A percentile compares a stretch with the other conserved stretches of the same genome.
Conservation (phyloP, 768 basidiomycete species). For the Boletellus ananiceps region DNA sequence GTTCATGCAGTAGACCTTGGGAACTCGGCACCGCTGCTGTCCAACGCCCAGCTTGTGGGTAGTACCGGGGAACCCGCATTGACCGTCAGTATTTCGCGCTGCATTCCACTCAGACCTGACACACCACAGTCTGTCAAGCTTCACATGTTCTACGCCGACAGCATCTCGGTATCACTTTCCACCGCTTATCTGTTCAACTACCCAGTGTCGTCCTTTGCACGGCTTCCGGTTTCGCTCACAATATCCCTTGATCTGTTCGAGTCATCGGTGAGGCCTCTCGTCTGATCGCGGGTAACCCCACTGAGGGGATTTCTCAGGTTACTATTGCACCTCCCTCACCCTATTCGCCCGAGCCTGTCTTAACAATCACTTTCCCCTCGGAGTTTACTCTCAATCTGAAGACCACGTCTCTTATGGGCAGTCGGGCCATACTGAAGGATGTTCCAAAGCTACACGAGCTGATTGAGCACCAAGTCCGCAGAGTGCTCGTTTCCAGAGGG, state of each 20-base stretch:
- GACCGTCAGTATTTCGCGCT: constrained; percentile 27
- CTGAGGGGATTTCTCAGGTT: constrained; percentile 40
- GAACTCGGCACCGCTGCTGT: constrained; percentile 70
- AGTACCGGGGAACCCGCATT: constrained; percentile 8
- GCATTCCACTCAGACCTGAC: constrained; percentile 10
- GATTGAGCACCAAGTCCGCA: constrained; percentile 78
- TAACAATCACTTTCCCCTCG: constrained; percentile 74
- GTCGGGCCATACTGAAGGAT: constrained; percentile 94
- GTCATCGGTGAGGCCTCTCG: constrained; percentile 46
- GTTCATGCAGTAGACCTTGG: constrained; percentile 85
- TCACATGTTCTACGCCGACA: constrained; percentile 81
- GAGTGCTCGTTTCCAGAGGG: constrained; percentile 52
- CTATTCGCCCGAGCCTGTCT: constrained; percentile 48
- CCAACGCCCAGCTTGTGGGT: constrained; percentile 54
- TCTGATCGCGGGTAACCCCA: not conserved
- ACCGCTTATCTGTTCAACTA: constrained; percentile 84
- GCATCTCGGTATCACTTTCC: constrained; percentile 75
- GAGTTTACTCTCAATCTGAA: constrained; percentile 84
- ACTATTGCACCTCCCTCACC: constrained; percentile 57
- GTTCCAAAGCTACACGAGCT: constrained; percentile 97
- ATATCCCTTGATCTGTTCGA: constrained; percentile 74
- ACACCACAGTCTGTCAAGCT: constrained; percentile 69
- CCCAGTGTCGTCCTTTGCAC: constrained; percentile 76
- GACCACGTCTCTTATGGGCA: constrained; percentile 90
- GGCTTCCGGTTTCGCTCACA: constrained; percentile 76